Evolutionary conservation across 495 filamentous ascomycete genomes (phyloP).

Genomic region (Elaphomyces granulatus): DNA sequence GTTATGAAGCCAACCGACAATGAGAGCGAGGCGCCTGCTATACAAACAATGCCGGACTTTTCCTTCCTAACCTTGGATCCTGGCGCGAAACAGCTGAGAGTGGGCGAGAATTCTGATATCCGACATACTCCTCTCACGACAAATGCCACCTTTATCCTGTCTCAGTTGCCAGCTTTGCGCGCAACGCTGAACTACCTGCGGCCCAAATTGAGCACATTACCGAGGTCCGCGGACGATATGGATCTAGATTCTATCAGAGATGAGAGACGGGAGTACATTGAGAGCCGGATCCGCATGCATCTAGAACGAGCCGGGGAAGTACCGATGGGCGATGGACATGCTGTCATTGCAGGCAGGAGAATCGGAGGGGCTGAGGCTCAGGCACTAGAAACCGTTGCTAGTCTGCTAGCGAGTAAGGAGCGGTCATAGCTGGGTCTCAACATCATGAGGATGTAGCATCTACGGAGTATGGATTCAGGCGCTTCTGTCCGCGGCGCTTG

Average conservation of each 20-base stretch:
- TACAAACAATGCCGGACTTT: slow-evolving; percentile 15
- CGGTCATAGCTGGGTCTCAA: slow-evolving; percentile 9
- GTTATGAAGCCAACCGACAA: slow-evolving; percentile 14
- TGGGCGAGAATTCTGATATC: slow-evolving; percentile 25
- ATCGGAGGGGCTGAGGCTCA: slow-evolving; percentile 32
- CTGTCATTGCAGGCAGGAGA: slow-evolving; percentile 27
- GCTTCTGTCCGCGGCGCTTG: too few species aligned
- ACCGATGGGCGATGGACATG: slow-evolving; percentile 24
- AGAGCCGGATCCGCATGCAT: slow-evolving; percentile 43
- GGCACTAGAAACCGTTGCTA: slow-evolving; percentile 31
- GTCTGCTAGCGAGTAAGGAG: slow-evolving; percentile 23
- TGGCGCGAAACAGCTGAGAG: slow-evolving; percentile 30
- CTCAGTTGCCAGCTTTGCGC: slow-evolving; percentile 67
- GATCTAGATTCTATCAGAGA: slow-evolving; percentile 20
- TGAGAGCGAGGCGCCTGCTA: slow-evolving; percentile 5
- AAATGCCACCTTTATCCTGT: slow-evolving; percentile 62
- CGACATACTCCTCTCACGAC: slow-evolving; percentile 45
- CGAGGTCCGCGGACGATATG: slow-evolving; percentile 2
- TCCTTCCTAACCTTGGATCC: slow-evolving; percentile 39
- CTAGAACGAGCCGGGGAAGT: slow-evolving; percentile 32
- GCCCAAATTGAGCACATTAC: slow-evolving; percentile 42
- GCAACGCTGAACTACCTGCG: slow-evolving; percentile 47
- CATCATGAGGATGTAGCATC: not conserved
- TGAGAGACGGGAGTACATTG: slow-evolving; percentile 61
- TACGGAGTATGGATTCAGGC: too few species aligned